Percentiles rank a stretch among this genome's conserved stretches.
Conservation (phyloP, 495 filamentous ascomycete genomes). For the Cetradonia linearis region DNA sequence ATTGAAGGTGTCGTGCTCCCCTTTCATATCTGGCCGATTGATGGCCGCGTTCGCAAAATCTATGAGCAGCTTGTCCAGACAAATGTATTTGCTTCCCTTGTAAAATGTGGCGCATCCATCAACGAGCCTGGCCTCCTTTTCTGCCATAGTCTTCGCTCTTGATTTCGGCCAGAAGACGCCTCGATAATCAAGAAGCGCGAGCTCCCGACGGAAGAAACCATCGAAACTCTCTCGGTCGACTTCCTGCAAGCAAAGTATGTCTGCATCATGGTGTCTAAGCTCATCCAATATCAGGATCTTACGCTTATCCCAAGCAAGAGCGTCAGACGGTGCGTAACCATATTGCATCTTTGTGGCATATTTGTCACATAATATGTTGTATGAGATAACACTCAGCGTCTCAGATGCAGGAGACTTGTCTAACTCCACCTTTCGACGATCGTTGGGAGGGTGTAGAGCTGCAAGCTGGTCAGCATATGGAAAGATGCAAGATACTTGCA, state of each 20-base stretch:
- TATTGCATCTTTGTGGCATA: slow-evolving; percentile 74
- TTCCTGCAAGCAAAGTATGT: slow-evolving; percentile 89
- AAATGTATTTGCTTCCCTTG: slow-evolving; percentile 81
- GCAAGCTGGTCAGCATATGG: neutral
- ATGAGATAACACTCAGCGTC: slow-evolving; percentile 71
- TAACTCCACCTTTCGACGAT: slow-evolving; percentile 58
- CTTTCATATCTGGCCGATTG: slow-evolving; percentile 88
- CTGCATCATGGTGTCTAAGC: slow-evolving; percentile 66
- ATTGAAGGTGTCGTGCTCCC: slow-evolving; percentile 92
- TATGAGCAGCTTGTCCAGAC: slow-evolving; percentile 85
- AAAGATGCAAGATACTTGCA: neutral
- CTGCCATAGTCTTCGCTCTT: slow-evolving; percentile 80
- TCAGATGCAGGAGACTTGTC: slow-evolving; percentile 49
- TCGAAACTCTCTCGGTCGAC: slow-evolving; percentile 84
- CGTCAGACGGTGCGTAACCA: slow-evolving; percentile 73
- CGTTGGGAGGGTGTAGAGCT: slow-evolving; percentile 67
- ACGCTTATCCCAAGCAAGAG: slow-evolving; percentile 77
- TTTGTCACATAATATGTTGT: slow-evolving; percentile 90
- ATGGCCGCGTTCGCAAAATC: slow-evolving; percentile 89
- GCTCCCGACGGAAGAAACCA: slow-evolving; percentile 70
- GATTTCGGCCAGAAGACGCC: slow-evolving; percentile 83
- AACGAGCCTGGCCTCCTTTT: slow-evolving; percentile 72
- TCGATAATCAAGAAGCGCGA: slow-evolving; percentile 80
- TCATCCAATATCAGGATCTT: slow-evolving; percentile 71
- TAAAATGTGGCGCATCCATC: slow-evolving; percentile 97